Percentiles rank a stretch among this genome's conserved stretches.
These are phyloP conservation scores for Didymella sp. DNA, from an alignment of 2,329 filamentous ascomycete genomes.

Conservation along the genomic window DNA sequence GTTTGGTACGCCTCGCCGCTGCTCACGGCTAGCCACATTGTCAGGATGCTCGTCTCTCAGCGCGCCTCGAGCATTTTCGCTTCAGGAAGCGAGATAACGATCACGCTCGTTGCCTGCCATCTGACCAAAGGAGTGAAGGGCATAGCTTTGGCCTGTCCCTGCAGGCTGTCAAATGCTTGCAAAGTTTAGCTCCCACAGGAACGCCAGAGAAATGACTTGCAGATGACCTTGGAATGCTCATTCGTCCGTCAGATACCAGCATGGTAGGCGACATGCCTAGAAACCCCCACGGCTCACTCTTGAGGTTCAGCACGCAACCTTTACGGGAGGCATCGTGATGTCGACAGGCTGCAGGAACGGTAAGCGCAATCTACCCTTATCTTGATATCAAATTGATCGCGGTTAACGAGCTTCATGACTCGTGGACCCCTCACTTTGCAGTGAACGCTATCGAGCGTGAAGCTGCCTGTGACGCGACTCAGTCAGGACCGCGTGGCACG, in stretches of 20 bases:
- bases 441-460: not conserved
- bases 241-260: constrained; percentile 19
- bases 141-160: constrained; percentile 10
- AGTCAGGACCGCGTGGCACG: constrained; percentile 16
- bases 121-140: constrained; percentile 23
- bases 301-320: constrained; percentile 24
- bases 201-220: constrained; percentile 15
- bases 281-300: constrained; percentile 40
- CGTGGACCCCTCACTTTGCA: constrained; percentile 10
- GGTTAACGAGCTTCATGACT: constrained; percentile 17
- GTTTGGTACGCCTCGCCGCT: constrained; percentile 26
- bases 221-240: constrained; percentile 13
- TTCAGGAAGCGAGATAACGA: constrained; percentile 35
- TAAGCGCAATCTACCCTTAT: constrained; percentile 26
- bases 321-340: constrained; percentile 25
- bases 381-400: constrained; percentile 18
- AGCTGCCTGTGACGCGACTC: constrained; percentile 8
- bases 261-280: constrained; percentile 14
- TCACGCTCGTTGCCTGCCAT: constrained; percentile 28
- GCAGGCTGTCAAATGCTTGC: constrained; percentile 20
- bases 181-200: constrained; percentile 21
- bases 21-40: constrained; percentile 30
- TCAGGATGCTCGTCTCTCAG: constrained; percentile 11
- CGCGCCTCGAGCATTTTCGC: constrained; percentile 17
- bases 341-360: constrained; percentile 37